Conservation (phyloP, 305 asterid genomes). For the Fraxinus velutina region DNA sequence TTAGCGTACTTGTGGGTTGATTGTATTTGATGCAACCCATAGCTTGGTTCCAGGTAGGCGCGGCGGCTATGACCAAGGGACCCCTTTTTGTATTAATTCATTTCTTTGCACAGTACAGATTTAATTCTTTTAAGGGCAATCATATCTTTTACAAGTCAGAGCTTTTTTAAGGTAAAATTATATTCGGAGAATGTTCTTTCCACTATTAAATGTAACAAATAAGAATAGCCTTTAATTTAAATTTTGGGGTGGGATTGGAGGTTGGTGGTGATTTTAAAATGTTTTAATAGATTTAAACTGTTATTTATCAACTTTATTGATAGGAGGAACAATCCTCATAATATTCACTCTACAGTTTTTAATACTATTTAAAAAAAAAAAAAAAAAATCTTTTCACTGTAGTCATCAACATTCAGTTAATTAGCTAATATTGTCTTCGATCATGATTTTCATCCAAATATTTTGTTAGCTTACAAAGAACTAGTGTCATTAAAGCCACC, state of each 20-base stretch:
- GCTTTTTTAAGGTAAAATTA: background rate
- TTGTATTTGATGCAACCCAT: background rate
- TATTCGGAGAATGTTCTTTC: background rate
- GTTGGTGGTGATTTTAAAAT: background rate
- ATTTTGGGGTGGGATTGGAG: background rate
- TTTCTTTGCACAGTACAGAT: too few relatives aligned
- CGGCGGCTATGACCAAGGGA: background rate
- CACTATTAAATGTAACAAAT: background rate
- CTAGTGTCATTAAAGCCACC: background rate
- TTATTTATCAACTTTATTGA: background rate
- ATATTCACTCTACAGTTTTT: too few relatives aligned
- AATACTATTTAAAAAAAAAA: too few relatives aligned
- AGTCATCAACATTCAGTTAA: background rate
- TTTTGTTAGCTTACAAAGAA: background rate
- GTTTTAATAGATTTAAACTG: background rate
- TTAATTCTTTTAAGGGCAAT: background rate
- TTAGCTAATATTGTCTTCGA: background rate
- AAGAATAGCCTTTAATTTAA: background rate
- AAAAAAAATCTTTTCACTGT: too few relatives aligned
- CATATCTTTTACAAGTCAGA: too few relatives aligned
- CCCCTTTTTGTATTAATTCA: background rate
- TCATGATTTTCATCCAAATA: background rate
- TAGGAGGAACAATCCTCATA: background rate
- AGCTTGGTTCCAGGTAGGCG: background rate
- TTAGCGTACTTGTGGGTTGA: too few relatives aligned